These are phyloP conservation scores for Nakaseomyces delphensis DNA, from an alignment of 1,139 yeast genomes.

Conservation along the genomic window DNA sequence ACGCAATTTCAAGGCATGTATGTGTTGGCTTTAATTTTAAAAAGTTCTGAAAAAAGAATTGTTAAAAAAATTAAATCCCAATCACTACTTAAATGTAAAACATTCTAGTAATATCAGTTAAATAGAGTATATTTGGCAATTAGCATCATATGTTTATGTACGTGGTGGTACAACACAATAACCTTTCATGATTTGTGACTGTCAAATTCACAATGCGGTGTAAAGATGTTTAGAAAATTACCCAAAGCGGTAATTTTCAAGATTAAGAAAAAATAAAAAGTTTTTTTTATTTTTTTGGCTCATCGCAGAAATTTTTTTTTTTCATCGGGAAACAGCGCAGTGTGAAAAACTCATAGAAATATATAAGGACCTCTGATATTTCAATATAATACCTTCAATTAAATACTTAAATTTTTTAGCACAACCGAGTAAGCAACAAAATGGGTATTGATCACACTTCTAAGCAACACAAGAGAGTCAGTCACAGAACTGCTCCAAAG, in stretches of 20 bases:
- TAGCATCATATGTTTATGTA: neutral
- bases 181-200: no score
- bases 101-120: no score
- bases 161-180: no score
- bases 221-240: neutral
- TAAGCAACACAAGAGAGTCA: constrained; percentile 91
- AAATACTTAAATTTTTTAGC: neutral
- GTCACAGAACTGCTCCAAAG: constrained; percentile 99
- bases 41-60: constrained; percentile 14
- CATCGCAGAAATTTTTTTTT: neutral
- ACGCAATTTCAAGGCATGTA: constrained; percentile 31
- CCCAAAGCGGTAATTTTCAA: neutral
- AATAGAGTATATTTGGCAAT: no score
- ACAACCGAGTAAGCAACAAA: constrained; percentile 11
- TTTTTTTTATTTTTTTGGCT: neutral
- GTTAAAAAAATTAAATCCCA: no score
- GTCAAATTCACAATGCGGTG: neutral
- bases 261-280: neutral
- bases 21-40: constrained; percentile 32
- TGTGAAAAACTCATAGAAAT: neutral
- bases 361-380: no score
- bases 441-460: constrained; percentile 99
- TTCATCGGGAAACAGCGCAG: neutral
- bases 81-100: no score
- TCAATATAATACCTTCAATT: no score